Evolutionary conservation across 768 basidiomycete genomes (phyloP).

Genomic region (Auriscalpium orientale): DNA sequence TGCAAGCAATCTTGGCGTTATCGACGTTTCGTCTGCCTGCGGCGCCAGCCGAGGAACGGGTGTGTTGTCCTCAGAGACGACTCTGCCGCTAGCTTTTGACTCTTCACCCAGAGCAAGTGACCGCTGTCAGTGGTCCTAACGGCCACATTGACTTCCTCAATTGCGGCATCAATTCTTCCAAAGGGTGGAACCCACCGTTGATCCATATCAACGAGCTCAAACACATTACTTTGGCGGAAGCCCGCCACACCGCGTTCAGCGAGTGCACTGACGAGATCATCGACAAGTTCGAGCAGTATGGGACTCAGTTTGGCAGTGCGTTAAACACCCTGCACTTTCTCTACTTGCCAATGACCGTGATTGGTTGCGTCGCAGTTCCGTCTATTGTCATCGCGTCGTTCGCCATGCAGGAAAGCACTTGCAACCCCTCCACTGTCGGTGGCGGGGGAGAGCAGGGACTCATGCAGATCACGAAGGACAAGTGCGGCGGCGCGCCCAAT

Average conservation of each 20-base stretch:
- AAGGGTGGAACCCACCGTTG: conserved; percentile 64
- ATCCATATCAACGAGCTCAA: conserved; percentile 47
- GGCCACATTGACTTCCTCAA: conserved; percentile 71
- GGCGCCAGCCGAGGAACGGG: conserved; percentile 37
- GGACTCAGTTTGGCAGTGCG: conserved; percentile 33
- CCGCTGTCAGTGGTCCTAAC: conserved; percentile 52
- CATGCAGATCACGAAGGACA: conserved; percentile 79
- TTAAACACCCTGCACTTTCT: conserved; percentile 5
- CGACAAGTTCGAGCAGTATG: conserved; percentile 52
- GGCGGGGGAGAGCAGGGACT: conserved; percentile 79
- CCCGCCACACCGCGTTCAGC: conserved; percentile 48
- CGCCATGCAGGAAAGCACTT: conserved; percentile 82
- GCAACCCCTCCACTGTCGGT: conserved; percentile 59
- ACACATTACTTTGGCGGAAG: conserved; percentile 36
- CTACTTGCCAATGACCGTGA: neutral
- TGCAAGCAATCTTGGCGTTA: neutral
- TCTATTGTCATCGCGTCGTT: conserved; percentile 77
- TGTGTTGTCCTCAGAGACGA: conserved; percentile 18
- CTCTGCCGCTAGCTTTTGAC: neutral
- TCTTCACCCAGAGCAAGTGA: conserved; percentile 35
- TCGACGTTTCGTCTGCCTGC: neutral
- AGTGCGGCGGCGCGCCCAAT: conserved; percentile 52
- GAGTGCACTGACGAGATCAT: conserved; percentile 48
- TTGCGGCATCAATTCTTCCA: conserved; percentile 56
- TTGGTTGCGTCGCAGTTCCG: conserved; percentile 35